Evolutionary conservation across 2,329 filamentous ascomycete species (phyloP), one percentile per base, ranked within the genome.

Genomic region (Dactylonectria macrodidyma): DNA sequence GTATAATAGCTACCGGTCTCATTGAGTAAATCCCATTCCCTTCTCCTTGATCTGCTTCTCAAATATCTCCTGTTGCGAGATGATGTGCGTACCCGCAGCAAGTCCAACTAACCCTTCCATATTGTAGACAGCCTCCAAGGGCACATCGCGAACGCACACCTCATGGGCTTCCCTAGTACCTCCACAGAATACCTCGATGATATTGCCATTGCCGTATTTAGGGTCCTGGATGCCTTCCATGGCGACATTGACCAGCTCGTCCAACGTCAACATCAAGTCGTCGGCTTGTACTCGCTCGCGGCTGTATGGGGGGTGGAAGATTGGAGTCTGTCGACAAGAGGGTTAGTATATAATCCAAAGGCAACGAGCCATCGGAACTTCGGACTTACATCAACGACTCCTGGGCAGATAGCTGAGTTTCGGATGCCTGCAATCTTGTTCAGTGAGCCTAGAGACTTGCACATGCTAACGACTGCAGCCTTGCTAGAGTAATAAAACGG

Each of bases 401-500:
- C 61, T 1, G 70, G 69, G 9, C 70, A 72, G 6, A 72, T 41
- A 3, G 69, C 60, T 3, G 66, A 60, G 33, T 69, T 71, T 5
- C 70, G 56, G 2, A 72, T 65, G 1, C 60, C 59, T 7, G 68
- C 51, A 2, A 48, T 47, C 5, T 16, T 56, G 11, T 57, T 63
- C 1, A 69, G 24, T 3, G 59, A 58, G 22, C 46, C 55, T 10
- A 71, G n/a, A 0, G 66, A 69, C 38, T 63, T 71, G 1, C 63
- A 67, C n/a, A 71, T 56, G 22, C 69, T 72, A 1, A 72, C 58
- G 1, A 72, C 19, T 1, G 69, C 69, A 1, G 66, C 70, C 26
- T 72, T 72, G 30, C 69, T 72, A 2, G 61, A 64, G 47, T 67
- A 71, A 38, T 71, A 72, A 1, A 72, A 5, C 1, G 62, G 36